phyloP scores from a whole-genome alignment of 2,329 filamentous ascomycete genomes.

The Pseudonectria buxi region DNA sequence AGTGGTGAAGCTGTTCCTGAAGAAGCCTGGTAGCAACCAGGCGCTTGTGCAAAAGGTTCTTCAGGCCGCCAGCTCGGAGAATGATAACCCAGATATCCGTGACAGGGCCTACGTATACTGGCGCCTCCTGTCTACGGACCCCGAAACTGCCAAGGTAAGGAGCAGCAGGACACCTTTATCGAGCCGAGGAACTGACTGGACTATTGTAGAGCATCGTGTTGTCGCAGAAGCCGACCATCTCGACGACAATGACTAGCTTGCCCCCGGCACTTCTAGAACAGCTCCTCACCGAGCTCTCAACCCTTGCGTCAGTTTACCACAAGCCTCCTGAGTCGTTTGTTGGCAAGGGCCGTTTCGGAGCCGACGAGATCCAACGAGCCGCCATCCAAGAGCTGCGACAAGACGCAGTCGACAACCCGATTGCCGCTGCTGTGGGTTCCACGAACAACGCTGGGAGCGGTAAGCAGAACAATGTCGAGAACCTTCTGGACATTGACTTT shows the following conservation, averaged over 20 bases:
- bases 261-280: conserved; percentile 79
- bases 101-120: conserved; percentile 98
- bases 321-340: conserved; percentile 98
- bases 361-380: conserved; percentile 87
- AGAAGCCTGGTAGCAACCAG: conserved; percentile 90
- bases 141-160: conserved; percentile 76
- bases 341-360: conserved; percentile 87
- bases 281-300: conserved; percentile 86
- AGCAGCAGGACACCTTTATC: background rate
- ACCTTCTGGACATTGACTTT: conserved; percentile 92
- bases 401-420: conserved; percentile 87
- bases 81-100: conserved; percentile 94
- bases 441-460: conserved; percentile 52
- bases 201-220: conserved; percentile 67
- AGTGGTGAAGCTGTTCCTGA: conserved; percentile 94
- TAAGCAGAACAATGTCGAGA: conserved; percentile 77
- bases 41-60: conserved; percentile 89
- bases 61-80: conserved; percentile 85
- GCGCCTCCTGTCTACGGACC: conserved; percentile 88
- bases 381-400: conserved; percentile 95
- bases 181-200: conserved; percentile 2
- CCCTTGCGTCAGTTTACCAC: conserved; percentile 95
- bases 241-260: conserved; percentile 86
- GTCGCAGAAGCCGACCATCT: conserved; percentile 89
- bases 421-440: conserved; percentile 75